Base-by-base conservation (phyloP, 2,329 filamentous ascomycete species). In the Cercospora sp. region DNA sequence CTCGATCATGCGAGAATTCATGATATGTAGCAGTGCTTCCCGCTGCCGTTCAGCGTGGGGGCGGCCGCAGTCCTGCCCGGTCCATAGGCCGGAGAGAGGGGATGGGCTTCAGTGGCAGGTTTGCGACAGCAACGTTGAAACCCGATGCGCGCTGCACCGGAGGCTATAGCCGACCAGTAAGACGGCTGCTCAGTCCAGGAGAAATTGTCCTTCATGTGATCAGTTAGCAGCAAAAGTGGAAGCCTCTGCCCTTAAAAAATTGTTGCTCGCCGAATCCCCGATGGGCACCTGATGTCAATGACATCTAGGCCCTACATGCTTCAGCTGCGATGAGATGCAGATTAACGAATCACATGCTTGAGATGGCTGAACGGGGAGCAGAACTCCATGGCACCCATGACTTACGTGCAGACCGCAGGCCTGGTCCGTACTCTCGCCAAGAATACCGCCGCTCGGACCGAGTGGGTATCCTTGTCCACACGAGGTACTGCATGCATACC, bases 361-460 rank as follows among this genome's bases (percentile, higher is more conserved):
- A 28, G 4, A 28, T 8, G 5, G 13, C 13, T 6, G 48, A n/a
- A 8, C 48, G 48, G 5, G 5, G 7, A 23, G 20, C 9, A 18
- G 5, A 8, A 16, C 10, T n/a, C 48, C 48, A 53, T 28, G 48
- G 48, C 20, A 26, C 23, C 48, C 48, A 53, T 53, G 48, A 20
- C 55, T n/a, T n/a, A 16, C 16, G 6, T 58, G 28, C 55, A 58
- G 28, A 12, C 23, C n/a, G 23, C 53, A 33, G 7, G 13, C 31
- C 55, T 33, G 55, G 2, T 5, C 55, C 28, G 28, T n/a, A 12
- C 16, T 18, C 55, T 57, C 18, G 30, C 45, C 31, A 36, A 63
- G 20, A 12, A 58, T 58, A 58, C 55, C 33, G 48, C 63, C 63
- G 63, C 33, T 42, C 63, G 53, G 63, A 60, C 63, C 63, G 53